A percentile compares a stretch with the other conserved stretches of the same genome.
These are phyloP conservation scores for Penicillium sp. DNA, from an alignment of 2,329 filamentous ascomycete species.

Conservation along the genomic window DNA sequence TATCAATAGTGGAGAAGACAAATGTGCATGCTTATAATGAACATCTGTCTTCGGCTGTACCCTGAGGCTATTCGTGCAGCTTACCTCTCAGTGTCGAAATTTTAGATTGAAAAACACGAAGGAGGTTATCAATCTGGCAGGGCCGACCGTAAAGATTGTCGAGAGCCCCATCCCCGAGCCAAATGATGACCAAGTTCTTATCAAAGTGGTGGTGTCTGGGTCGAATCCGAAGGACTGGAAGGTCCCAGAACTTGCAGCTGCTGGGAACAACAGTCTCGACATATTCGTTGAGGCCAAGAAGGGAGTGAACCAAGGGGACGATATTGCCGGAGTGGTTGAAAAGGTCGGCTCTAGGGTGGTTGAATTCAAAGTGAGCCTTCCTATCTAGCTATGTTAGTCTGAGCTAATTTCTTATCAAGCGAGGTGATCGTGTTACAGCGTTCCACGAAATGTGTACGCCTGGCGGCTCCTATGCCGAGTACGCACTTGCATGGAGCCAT, in stretches of 20 bases:
- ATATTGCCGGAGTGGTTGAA: constrained; percentile 56
- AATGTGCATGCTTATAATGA: too few species aligned
- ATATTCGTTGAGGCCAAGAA: too few species aligned
- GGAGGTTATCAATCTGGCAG: too few species aligned
- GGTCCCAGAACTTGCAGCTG: constrained; percentile 11
- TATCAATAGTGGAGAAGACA: too few species aligned
- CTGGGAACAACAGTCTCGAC: too few species aligned
- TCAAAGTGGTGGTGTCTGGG: constrained; percentile 42
- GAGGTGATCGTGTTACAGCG: constrained; percentile 56
- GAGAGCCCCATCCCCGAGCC: constrained; percentile 48
- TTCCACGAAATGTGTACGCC: constrained; percentile 52
- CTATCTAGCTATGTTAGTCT: too few species aligned
- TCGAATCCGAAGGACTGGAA: constrained; percentile 55
- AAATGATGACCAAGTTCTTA: constrained; percentile 37
- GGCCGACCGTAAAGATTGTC: constrained; percentile 7
- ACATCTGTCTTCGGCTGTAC: too few species aligned
- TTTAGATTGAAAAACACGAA: too few species aligned
- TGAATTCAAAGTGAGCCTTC: constrained; percentile 50
- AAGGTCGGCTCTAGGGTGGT: constrained; percentile 55
- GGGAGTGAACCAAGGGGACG: constrained; percentile 51
- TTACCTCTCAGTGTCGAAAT: too few species aligned
- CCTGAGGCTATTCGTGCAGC: too few species aligned
- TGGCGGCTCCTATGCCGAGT: constrained; percentile 58
- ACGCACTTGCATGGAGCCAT: constrained; percentile 54
- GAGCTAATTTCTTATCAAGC: constrained; percentile 6